phyloP scores from a whole-genome alignment of 306 rosid genomes.

The Lagenaria siceraria region DNA sequence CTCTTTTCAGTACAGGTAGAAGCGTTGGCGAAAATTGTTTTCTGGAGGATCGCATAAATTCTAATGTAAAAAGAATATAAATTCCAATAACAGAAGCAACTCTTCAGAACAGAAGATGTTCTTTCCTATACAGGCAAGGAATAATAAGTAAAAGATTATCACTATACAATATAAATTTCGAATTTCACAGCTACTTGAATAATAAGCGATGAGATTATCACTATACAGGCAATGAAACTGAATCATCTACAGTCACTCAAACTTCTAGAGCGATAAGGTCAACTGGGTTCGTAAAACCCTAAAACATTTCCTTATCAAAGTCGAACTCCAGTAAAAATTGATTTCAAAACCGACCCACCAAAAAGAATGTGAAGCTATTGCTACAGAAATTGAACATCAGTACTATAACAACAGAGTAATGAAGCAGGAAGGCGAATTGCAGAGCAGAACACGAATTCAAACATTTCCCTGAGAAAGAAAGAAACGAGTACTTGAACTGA shows the following conservation, averaged over 20 bases:
- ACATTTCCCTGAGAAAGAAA: neutral
- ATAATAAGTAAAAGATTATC: neutral
- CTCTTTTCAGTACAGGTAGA: neutral
- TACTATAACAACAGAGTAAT: neutral
- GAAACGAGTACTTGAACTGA: slow-evolving; percentile 41
- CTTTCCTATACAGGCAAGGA: neutral
- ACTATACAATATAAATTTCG: too few relatives aligned
- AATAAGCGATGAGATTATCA: neutral
- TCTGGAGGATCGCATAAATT: neutral
- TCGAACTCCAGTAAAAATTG: neutral
- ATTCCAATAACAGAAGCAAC: neutral
- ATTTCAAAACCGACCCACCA: neutral
- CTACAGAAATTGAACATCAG: neutral
- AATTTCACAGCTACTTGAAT: neutral
- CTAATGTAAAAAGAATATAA: neutral
- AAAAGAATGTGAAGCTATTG: neutral
- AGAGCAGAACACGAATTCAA: neutral
- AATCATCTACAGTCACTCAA: neutral
- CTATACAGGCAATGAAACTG: neutral
- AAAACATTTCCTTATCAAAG: neutral
- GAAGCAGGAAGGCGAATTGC: neutral
- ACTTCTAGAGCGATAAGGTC: neutral
- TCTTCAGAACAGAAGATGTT: neutral
- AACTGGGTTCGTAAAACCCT: neutral
- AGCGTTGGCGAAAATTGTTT: neutral